These are phyloP conservation scores for Magnaporthiopsis incrustans DNA, from an alignment of 2,329 filamentous ascomycete species.

Conservation along the genomic window DNA sequence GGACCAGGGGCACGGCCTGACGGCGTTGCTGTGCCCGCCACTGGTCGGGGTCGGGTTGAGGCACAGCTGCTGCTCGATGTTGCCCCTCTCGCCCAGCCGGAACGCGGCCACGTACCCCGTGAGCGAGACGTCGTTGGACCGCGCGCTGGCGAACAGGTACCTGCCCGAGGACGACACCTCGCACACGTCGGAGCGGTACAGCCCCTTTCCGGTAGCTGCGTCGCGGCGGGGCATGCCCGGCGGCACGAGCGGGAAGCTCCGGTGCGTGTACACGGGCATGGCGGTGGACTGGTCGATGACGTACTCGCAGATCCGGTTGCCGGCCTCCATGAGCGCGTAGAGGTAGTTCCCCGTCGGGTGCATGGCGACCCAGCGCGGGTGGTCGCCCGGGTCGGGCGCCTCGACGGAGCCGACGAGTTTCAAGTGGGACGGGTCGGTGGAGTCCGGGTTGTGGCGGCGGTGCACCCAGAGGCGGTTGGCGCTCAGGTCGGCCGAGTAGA, in stretches of 20 bases:
- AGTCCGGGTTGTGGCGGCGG: constrained; percentile 34
- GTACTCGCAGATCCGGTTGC: constrained; percentile 76
- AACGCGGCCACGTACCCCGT: constrained; percentile 82
- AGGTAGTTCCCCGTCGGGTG: constrained; percentile 71
- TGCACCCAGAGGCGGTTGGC: constrained; percentile 82
- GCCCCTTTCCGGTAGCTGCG: constrained; percentile 32
- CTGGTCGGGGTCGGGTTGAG: constrained; percentile 80
- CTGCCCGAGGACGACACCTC: constrained; percentile 58
- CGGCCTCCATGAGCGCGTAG: constrained; percentile 85
- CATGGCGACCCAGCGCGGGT: constrained; percentile 83
- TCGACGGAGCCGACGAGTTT: constrained; percentile 64
- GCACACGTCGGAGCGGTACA: constrained; percentile 84
- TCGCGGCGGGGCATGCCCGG: constrained; percentile 51
- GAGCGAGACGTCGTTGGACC: constrained; percentile 65
- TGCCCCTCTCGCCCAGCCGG: constrained; percentile 57
- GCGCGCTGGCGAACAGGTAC: constrained; percentile 79
- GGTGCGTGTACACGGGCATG: constrained; percentile 70
- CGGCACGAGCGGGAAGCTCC: constrained; percentile 71
- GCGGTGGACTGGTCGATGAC: constrained; percentile 66
- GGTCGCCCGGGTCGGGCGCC: constrained; percentile 63
- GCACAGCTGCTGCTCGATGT: constrained; percentile 70
- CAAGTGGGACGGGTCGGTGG: constrained; percentile 47
- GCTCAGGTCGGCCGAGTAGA: constrained; percentile 72
- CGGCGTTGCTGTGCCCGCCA: constrained; percentile 81
- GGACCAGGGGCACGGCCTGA: constrained; percentile 74